Base-by-base conservation (phyloP, 1,284 basidiomycete species). In the Malassezia yamatoensis region DNA sequence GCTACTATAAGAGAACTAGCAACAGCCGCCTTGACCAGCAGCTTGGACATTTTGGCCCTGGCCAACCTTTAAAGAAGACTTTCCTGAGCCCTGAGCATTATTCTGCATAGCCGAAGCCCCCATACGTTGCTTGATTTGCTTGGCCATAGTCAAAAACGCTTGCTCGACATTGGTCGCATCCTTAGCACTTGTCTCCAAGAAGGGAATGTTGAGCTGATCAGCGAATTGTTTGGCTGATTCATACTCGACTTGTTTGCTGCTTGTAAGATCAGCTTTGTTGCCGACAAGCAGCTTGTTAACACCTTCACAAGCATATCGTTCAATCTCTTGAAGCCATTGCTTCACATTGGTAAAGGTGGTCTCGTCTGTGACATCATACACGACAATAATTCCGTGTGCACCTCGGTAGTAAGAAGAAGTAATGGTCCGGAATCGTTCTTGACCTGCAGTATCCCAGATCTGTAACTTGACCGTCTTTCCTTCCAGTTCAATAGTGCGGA, bases 391-490 rank as follows among this genome's bases (percentile, higher is more conserved):
- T 7, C 90, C 90, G 69, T 94, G 90, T 32, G 90, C 90, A 5
- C 90, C 90, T 39, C 90, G 83, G 70, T 94, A 94, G 71, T 93
- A 94, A 18, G 85, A 86, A 0, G 85, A 85, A 0, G 90, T 94
- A 67, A 94, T 86, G 3, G 90, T 93, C 32, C 90, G 81, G 74
- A 75, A 73, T 12, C 74, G 64, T 44, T 75, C 74, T 52, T 70
- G 65, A 7, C 69, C 71, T 3, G 69, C 72, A 0, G 69, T 73
- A 45, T 74, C 79, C 80, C 80, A 82, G 78, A 99, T 99, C 79
- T 98, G 94, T 60, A 99, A 83, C 78, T 98, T 99, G 73, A 98
- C 90, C 1, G 90, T 96, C 87, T 96, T 98, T 65, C 93, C 93
- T 77, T 98, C 94, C 53, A 99, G 82, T 78, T 99, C 94, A 77